Conservation (phyloP, 345 rosid species). For the Eucalyptus cloeziana region DNA sequence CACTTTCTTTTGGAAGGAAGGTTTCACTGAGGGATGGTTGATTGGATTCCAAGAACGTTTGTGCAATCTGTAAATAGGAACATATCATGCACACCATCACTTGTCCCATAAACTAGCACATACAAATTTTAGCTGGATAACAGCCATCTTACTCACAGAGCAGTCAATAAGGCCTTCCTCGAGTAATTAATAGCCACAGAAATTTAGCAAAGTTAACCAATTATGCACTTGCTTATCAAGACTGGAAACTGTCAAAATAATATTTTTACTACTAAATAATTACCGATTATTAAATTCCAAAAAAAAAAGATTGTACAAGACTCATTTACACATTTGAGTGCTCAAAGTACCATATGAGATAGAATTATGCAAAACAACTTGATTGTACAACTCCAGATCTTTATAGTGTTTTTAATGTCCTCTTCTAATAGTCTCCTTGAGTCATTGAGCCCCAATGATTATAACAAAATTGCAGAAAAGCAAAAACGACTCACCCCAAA, state of each 20-base stretch:
- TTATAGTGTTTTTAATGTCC: background rate
- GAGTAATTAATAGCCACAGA: background rate
- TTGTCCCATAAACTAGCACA: background rate
- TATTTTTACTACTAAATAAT: background rate
- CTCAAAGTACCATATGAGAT: background rate
- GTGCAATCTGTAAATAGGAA: background rate
- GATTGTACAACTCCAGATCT: background rate
- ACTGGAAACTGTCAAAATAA: background rate
- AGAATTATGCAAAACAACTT: background rate
- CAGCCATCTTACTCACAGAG: background rate
- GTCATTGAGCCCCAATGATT: background rate
- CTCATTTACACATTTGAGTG: background rate
- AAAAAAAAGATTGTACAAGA: background rate
- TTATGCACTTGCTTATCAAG: background rate
- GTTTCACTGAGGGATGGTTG: background rate
- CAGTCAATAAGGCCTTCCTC: background rate
- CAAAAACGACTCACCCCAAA: conserved; percentile 67
- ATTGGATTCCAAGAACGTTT: background rate
- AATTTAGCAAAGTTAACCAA: background rate
- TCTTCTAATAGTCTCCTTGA: background rate
- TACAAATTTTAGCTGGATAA: background rate
- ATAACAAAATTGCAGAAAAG: background rate
- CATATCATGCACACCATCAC: background rate
- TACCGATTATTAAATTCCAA: background rate
- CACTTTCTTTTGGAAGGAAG: background rate